Conservation (phyloP, 2,329 filamentous ascomycete genomes). For the Diplocarpon rosae region DNA sequence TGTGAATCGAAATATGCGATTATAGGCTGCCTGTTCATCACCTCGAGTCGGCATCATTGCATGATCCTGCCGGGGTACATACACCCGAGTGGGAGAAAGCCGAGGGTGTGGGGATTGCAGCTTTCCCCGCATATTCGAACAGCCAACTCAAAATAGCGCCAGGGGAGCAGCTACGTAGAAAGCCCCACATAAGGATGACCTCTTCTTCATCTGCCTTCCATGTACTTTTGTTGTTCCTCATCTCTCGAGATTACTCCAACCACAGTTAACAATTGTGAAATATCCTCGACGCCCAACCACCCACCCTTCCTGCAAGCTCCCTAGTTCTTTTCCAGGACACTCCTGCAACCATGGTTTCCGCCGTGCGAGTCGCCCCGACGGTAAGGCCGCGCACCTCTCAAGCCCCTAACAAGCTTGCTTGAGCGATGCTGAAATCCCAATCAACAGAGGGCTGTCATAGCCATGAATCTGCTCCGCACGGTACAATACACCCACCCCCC, state of each 20-base stretch:
- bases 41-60: no score
- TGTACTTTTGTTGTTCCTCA: background rate
- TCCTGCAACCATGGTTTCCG: slow-evolving; percentile 4
- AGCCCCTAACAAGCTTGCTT: background rate
- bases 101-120: background rate
- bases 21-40: no score
- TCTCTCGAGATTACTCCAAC: background rate
- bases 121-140: background rate
- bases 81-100: background rate
- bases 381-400: slow-evolving; percentile 11
- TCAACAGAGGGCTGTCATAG: slow-evolving; percentile 45
- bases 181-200: background rate
- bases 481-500: slow-evolving; percentile 85
- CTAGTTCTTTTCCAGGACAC: background rate
- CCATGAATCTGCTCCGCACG: slow-evolving; percentile 68
- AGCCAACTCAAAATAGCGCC: no score
- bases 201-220: background rate
- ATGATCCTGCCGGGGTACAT: no score
- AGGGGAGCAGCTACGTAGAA: background rate
- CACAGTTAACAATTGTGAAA: no score
- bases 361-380: slow-evolving; percentile 23
- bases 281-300: no score
- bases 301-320: background rate
- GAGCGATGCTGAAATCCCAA: slow-evolving; percentile 6
- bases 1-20: no score